Conservation (phyloP, 305 asterid genomes). For the Caryopteris hybrid region DNA sequence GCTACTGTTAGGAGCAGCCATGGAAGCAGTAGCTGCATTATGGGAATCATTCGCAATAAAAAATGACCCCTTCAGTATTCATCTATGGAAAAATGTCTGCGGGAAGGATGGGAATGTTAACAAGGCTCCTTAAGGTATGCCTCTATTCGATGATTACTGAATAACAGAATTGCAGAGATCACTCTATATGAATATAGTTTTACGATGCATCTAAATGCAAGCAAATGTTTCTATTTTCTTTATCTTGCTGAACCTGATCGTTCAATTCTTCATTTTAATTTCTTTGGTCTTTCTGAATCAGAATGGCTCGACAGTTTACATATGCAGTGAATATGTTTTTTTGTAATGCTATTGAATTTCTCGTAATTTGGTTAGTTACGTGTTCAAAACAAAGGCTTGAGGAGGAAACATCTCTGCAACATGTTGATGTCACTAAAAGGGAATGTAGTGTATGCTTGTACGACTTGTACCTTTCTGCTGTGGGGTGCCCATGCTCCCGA, state of each 20-base stretch:
- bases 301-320: neutral
- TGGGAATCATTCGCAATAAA: slow-evolving; percentile 36
- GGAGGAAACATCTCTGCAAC: slow-evolving; percentile 52
- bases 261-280: neutral
- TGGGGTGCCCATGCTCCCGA: slow-evolving; percentile 66
- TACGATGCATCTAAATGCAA: neutral
- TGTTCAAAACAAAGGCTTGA: slow-evolving; percentile 40
- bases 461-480: slow-evolving; percentile 68
- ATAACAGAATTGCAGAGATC: neutral
- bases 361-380: slow-evolving; percentile 38
- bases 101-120: slow-evolving; percentile 54
- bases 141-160: neutral
- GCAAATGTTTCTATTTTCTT: neutral
- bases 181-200: neutral
- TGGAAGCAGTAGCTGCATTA: slow-evolving; percentile 44
- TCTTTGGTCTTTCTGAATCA: neutral
- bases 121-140: slow-evolving; percentile 65
- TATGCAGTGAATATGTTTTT: neutral
- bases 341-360: neutral
- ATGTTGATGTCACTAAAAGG: slow-evolving; percentile 29
- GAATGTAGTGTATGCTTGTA: slow-evolving; percentile 65
- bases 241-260: neutral
- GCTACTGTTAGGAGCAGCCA: slow-evolving; percentile 65
- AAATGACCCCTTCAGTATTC: slow-evolving; percentile 21
- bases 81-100: slow-evolving; percentile 39